Base-by-base conservation (phyloP, 1,284 basidiomycete species). In the Ustilago sp. region DNA sequence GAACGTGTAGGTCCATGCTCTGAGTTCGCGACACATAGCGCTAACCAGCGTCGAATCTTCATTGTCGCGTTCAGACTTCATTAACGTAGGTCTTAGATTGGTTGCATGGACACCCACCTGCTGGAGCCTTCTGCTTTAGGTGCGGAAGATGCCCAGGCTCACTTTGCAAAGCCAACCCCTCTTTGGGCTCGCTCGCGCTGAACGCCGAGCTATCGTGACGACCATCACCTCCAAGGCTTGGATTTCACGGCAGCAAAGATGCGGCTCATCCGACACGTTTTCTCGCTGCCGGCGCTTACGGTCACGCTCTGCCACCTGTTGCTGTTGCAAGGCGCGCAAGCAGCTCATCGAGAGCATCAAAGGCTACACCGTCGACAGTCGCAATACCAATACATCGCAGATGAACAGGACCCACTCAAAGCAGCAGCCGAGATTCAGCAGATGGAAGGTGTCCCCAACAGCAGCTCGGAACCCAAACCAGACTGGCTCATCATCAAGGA, bases 401-500 rank as follows among this genome's bases (percentile, higher is more conserved):
- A 77, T 53, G 74, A 77, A 51, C 59, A 38, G 12, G 71, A 80
- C 34, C 72, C 79, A 4, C 50, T 80, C 62, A 68, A 74, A 28
- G 79, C 76, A 0, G 79, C 79, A 2, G 45, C 64, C 6, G 71
- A 54, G n/a, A 68, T 73, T 32, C 79, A 80, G 41, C 63, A 68
- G 53, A 73, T 77, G 63, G 53, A 54, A 9, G 43, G 51, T 35
- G 52, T 77, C 0, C 70, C 74, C 36, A 68, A 65, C 60, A 72
- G 59, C 54, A 68, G 53, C 58, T 65, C 68, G 7, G n/a, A 13
- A 12, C 39, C 69, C 4, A 59, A 62, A 13, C 59, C 45, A 3
- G 74, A 72, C 60, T 63, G 53, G 59, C 66, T 77, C 48, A 77
- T 77, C 54, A 50, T 78, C 51, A 63, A 74, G 23, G 78, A 65